Base-by-base conservation (phyloP, 2,329 filamentous ascomycete species). In the Xylaria digitata region DNA sequence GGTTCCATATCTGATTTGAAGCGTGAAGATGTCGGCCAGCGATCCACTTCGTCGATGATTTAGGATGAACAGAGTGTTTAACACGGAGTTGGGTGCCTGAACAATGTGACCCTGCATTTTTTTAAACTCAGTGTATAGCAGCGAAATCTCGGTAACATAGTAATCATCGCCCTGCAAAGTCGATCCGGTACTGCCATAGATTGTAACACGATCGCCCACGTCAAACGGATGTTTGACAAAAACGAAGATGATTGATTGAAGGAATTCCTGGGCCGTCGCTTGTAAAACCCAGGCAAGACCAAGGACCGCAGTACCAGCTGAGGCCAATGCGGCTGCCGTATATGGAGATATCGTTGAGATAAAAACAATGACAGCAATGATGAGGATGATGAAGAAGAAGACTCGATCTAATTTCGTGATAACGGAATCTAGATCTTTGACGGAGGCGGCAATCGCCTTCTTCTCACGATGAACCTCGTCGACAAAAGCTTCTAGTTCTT, bases 211-310 rank as follows among this genome's bases (percentile, higher is more conserved):
- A 78, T 98, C 95, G 61, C 95, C 95, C 3, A 97, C 94, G 78
- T 98, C 95, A 74, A 97, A 98, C 0, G 95, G 95, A 77, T 98
- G 95, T 82, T 97, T 97, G 80, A 97, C 90, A 74, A 97, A 97
- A 72, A 97, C 94, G 76, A 97, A 97, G 72, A 97, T 92, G 76
- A 95, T 89, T 9, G 94, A 97, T 80, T 97, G 94, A 2, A 97
- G 83, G 72, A 98, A 97, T 76, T 98, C 95, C 76, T 97, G 94
- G 0, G 95, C 95, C 0, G 95, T 97, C 0, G 92, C 92, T 67
- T 94, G 93, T 73, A 98, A 93, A 62, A 97, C 84, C 95, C 95
- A 98, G 0, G 93, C 94, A 1, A 97, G 84, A 63, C 94, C 95
- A 6, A 98, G 85, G n/a, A 97, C 85, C 2, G 92, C 89, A 1